Evolutionary conservation across 257 asterid genomes (phyloP), one percentile per base, ranked within the genome.

Genomic region (Jaltomata sinuosa): DNA sequence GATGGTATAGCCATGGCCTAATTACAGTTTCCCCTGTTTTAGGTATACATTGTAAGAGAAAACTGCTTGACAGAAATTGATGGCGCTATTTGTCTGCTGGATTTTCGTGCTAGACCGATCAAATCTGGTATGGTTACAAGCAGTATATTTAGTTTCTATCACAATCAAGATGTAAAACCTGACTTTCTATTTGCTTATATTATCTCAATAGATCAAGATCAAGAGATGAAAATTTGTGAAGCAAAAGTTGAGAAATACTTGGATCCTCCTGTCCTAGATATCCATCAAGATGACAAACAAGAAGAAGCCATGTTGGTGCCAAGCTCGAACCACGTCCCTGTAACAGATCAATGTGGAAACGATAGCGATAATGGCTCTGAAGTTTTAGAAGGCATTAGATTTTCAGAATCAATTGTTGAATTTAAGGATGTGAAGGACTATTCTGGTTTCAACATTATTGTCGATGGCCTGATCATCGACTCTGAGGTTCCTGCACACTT

Each of bases 41-140:
- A 93, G 98, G 96, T 94, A 36, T 89, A 86, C 85, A 92, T 92
- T 32, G 76, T 89, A 42, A 87, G 94, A 84, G 88, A 89, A 19
- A 86, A 86, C 83, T 68, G 72, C 40, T 78, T 84, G 16, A 57
- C 89, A 55, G 91, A 94, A 79, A 87, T 90, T 59, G 94, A 90
- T 59, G 89, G 89, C 6, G 94, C 89, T 6, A 80, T 87, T 4
- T 69, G 83, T 61, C 86, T 83, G 59, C 89, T 82, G 53, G 91
- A 89, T 84, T 54, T 84, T 83, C 87, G 59, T 21, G 72, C 36
- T 68, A 88, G 82, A 57, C 88, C 91, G 64, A 54, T 25, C 62
- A 78, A 68, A 55, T 27, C 62, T 38, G 90, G 88, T 79, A 19
- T 67, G 89, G 86, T 84, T 22, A 83, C 53, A 69, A 15, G 61